A percentile compares a stretch with the other conserved stretches of the same genome.
phyloP scores from a whole-genome alignment of 139 green algal species.

The Chlorella vulgaris region DNA sequence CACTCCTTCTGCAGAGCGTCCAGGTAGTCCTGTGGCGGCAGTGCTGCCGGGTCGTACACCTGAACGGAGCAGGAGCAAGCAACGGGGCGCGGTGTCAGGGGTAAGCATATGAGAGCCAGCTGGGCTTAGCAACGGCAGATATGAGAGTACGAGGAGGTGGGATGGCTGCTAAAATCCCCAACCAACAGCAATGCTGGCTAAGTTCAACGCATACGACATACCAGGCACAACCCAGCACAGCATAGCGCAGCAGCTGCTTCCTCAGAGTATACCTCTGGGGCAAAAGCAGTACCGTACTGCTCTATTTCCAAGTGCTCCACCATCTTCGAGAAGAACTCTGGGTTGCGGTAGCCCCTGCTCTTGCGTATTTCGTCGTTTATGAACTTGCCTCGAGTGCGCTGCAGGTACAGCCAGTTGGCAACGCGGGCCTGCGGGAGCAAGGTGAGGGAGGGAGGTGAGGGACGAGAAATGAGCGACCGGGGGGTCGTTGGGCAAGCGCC shows the following conservation, averaged over 20 bases:
- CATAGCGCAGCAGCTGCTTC: no score
- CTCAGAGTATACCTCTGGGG: slow-evolving; percentile 51
- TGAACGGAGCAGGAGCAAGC: not conserved
- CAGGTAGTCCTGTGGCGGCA: slow-evolving; percentile 42
- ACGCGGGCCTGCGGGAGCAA: slow-evolving; percentile 17
- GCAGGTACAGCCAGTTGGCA: slow-evolving; percentile 33
- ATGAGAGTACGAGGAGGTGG: no score
- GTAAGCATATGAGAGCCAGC: no score
- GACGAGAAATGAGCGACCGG: no score
- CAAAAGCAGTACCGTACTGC: slow-evolving; percentile 61
- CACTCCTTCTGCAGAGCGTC: slow-evolving; percentile 23
- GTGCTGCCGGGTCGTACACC: slow-evolving; percentile 43
- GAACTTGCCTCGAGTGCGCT: slow-evolving; percentile 17
- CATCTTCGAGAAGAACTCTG: slow-evolving; percentile 76
- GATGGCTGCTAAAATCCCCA: no score
- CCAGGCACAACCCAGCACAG: slow-evolving; percentile 12
- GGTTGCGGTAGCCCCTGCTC: slow-evolving; percentile 67
- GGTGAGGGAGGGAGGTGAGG: no score
- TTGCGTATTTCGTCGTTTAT: slow-evolving; percentile 31
- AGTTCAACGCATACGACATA: no score
- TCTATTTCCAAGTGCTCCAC: slow-evolving; percentile 67
- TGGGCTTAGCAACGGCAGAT: no score
- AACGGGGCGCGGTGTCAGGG: no score
- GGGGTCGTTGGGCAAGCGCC: not conserved
- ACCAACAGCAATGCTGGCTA: no score